A percentile compares a stretch with the other conserved stretches of the same genome.
Conservation (phyloP, 352 stramenopile genomes). For the Pilasporangium apinafurcum region DNA sequence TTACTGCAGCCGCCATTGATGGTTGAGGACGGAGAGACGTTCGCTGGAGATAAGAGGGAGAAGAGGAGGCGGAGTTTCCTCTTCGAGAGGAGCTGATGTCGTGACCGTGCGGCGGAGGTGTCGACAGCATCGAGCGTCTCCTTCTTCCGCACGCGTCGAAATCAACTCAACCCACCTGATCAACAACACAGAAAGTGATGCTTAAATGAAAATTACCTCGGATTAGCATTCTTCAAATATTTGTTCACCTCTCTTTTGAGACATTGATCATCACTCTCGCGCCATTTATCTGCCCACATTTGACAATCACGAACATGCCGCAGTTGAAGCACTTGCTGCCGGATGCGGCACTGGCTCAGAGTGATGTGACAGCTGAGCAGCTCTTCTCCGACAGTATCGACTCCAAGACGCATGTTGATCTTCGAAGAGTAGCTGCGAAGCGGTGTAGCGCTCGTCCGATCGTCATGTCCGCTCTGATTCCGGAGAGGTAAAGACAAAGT, state of each 20-base stretch:
- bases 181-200: too few species aligned
- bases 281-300: conserved; percentile 5
- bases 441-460: conserved; percentile 23
- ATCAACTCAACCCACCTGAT: too few species aligned
- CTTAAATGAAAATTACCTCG: too few species aligned
- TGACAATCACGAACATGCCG: conserved; percentile 22
- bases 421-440: conserved; percentile 26
- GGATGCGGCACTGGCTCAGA: background rate
- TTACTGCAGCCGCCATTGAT: too few species aligned
- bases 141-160: too few species aligned
- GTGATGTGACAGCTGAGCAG: conserved; percentile 26
- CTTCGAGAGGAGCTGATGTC: too few species aligned
- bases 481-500: background rate
- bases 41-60: too few species aligned
- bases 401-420: conserved; percentile 5
- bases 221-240: too few species aligned
- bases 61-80: too few species aligned
- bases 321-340: conserved; percentile 21
- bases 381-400: conserved; percentile 54
- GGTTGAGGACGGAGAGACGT: too few species aligned
- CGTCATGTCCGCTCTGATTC: conserved; percentile 22
- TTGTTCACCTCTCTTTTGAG: too few species aligned
- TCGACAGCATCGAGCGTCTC: conserved; percentile 17
- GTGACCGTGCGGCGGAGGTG: conserved; percentile 13
- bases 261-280: too few species aligned